A percentile compares a stretch with the other conserved stretches of the same genome.
Conservation (phyloP, 306 rosid genomes). For the Prosopis cineraria region DNA sequence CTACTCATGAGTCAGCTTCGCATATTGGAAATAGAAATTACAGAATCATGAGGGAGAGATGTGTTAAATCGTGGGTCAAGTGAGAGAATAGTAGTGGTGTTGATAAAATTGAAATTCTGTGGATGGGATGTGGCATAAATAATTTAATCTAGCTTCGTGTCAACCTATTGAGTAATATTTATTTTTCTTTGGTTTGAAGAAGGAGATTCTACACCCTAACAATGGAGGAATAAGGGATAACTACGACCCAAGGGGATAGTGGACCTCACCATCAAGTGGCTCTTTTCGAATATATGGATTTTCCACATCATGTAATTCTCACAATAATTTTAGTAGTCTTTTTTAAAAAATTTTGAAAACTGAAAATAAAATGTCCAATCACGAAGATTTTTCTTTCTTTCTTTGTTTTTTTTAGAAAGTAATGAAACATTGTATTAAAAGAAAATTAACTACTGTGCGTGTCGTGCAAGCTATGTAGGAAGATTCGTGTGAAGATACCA, state of each 20-base stretch:
- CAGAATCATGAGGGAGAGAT: slow-evolving; percentile 21
- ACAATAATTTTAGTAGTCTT: too few species aligned
- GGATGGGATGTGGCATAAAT: not conserved
- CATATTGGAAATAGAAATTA: not conserved
- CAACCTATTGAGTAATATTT: not conserved
- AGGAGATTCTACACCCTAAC: not conserved
- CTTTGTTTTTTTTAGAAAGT: too few species aligned
- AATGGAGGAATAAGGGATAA: not conserved
- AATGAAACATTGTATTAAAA: too few species aligned
- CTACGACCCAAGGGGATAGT: not conserved
- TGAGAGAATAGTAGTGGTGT: not conserved
- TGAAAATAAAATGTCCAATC: too few species aligned
- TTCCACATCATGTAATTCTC: not conserved
- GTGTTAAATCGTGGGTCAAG: not conserved
- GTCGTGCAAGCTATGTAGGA: not conserved
- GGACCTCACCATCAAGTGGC: not conserved
- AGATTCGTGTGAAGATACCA: too few species aligned
- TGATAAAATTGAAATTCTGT: not conserved
- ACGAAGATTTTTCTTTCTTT: too few species aligned
- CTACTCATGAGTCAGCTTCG: not conserved
- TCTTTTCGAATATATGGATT: not conserved
- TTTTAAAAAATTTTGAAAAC: too few species aligned
- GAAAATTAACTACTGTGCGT: not conserved
- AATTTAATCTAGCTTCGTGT: not conserved
- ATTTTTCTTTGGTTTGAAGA: not conserved